A percentile compares a stretch with the other conserved stretches of the same genome.
Evolutionary conservation across 2,329 filamentous ascomycete genomes (phyloP).

Genomic region (Apiospora sp.): DNA sequence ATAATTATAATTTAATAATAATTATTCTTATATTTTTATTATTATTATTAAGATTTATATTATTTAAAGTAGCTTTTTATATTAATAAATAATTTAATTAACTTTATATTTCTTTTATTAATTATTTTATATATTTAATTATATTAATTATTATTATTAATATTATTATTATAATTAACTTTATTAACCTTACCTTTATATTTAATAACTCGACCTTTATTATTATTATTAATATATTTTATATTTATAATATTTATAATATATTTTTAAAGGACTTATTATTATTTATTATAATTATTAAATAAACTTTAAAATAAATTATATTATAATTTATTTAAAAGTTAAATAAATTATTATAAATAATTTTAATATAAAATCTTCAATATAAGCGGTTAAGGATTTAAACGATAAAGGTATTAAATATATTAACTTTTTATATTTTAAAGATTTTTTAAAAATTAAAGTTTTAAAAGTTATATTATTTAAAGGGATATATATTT

Average conservation of each 20-base stretch:
- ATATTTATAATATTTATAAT: slow-evolving; percentile 15
- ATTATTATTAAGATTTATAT: not conserved
- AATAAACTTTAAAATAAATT: not conserved
- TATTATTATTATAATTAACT: not conserved
- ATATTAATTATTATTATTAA: not conserved
- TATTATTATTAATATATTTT: not conserved
- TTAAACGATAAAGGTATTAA: not conserved
- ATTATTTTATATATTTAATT: not conserved
- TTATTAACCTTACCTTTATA: too few species aligned
- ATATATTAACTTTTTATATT: accelerated
- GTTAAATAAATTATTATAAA: not conserved
- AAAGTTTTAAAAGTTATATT: not conserved
- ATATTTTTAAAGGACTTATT: not conserved
- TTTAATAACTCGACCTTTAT: not conserved
- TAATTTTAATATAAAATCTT: not conserved
- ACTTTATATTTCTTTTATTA: not conserved
- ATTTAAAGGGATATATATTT: not conserved
- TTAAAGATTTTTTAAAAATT: not conserved
- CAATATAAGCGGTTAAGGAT: not conserved
- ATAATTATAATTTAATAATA: too few species aligned
- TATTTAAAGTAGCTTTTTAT: not conserved
- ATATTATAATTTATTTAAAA: not conserved
- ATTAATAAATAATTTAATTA: not conserved
- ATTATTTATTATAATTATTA: too few species aligned
- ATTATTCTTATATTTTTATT: not conserved